Conservation (phyloP, 495 filamentous ascomycete genomes). For the Daldinia caldariorum region DNA sequence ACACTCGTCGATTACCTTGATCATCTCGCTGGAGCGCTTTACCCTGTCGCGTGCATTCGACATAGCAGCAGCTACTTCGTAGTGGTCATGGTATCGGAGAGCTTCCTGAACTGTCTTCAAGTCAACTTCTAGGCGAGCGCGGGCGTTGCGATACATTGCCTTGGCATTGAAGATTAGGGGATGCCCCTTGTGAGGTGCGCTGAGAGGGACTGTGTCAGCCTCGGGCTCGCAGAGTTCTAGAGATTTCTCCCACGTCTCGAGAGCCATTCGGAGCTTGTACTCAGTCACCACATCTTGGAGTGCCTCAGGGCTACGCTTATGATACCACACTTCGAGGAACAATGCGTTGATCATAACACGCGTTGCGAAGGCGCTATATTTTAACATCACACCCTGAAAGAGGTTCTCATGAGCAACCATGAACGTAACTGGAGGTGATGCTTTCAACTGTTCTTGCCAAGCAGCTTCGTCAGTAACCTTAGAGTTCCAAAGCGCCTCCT, state of each 20-base stretch:
- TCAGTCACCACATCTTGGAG: conserved; percentile 97
- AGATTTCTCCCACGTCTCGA: conserved; percentile 98
- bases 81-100: conserved; percentile 94
- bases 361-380: conserved; percentile 97
- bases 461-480: conserved; percentile 79
- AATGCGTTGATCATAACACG: conserved; percentile 99
- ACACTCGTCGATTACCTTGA: conserved; percentile 97
- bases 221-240: conserved; percentile 94
- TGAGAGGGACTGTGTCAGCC: conserved; percentile 87
- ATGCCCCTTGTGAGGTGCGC: conserved; percentile 96
- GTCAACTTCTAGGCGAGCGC: conserved; percentile 91
- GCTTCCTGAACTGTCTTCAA: conserved; percentile 96
- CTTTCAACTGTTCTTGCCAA: conserved; percentile 81
- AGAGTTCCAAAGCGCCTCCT: conserved; percentile 93
- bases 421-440: conserved; percentile 80
- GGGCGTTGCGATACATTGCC: conserved; percentile 95
- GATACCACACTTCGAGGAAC: conserved; percentile 98
- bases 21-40: conserved; percentile 95
- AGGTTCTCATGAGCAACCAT: conserved; percentile 93
- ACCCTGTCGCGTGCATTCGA: conserved; percentile 90
- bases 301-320: conserved; percentile 96
- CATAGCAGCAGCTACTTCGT: conserved; percentile 97
- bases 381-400: conserved; percentile 89
- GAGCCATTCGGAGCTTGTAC: conserved; percentile 94
- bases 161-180: conserved; percentile 98